Evolutionary conservation across 2,329 filamentous ascomycete genomes (phyloP).

Genomic region (Diaporthe longicolla): DNA sequence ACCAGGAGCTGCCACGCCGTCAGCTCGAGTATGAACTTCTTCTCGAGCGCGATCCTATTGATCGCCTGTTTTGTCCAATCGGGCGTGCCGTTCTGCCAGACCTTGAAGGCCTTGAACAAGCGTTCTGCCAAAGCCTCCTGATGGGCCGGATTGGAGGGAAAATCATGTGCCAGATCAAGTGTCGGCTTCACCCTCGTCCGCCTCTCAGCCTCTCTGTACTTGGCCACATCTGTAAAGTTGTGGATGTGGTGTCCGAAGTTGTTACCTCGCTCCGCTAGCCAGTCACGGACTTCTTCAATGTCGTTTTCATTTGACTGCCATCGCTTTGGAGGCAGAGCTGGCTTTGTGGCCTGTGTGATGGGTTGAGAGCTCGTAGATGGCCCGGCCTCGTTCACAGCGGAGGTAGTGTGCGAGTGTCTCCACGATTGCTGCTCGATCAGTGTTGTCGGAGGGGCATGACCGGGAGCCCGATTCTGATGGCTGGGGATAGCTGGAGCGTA

Average conservation of each 20-base stretch:
- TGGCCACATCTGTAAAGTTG: background rate
- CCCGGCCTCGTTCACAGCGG: background rate
- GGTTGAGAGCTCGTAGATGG: background rate
- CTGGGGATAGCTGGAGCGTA: background rate
- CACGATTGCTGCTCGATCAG: background rate
- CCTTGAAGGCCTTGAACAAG: background rate
- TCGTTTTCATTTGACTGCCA: too few relatives aligned
- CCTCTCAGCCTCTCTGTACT: background rate
- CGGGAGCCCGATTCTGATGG: background rate
- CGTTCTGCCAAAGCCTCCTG: background rate
- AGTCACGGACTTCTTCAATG: rapidly evolving
- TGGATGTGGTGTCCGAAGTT: background rate
- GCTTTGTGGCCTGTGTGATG: too few relatives aligned
- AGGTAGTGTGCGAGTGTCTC: background rate
- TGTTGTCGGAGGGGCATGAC: rapidly evolving
- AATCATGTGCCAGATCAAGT: background rate
- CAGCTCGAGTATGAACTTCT: background rate
- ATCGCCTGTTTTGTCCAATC: background rate
- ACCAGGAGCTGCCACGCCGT: background rate
- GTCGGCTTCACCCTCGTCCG: background rate
- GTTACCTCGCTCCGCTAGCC: background rate
- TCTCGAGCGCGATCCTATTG: background rate
- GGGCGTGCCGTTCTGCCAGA: background rate
- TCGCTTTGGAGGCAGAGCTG: too few relatives aligned
- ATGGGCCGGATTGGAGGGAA: background rate